Base-by-base conservation (phyloP, 1,139 yeast genomes). In the Pichia sp. region DNA sequence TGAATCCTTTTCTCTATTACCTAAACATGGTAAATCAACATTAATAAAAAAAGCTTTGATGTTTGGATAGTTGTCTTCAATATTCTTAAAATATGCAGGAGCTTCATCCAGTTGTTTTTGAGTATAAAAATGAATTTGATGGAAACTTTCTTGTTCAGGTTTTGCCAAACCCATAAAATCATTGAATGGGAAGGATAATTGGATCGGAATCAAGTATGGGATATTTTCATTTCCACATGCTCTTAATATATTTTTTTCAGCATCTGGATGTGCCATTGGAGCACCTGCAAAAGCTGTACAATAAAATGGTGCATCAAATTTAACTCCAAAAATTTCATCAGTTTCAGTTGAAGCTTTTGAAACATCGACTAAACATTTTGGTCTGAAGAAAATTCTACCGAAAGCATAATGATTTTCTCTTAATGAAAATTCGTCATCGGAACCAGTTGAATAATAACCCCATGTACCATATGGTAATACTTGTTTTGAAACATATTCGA, bases 281-380 rank as follows among this genome's bases (percentile, higher is more conserved):
- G 86, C 85, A 60, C 82, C 78, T 0, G 87, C 88, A 39, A 84
- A 77, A 0, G 89, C 87, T 14, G 87, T 80, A 49, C 82, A 73
- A 54, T 84, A 85, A 57, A 83, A 74, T 9, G 90, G 90, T 3
- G 76, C 70, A 19, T 69, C 64, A 28, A 72, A 69, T 36, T 66
- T 62, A 31, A 64, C 55, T 19, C 82, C 83, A 47, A 77, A 68
- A 60, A 79, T 68, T 3, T 66, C 62, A 3, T 66, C 62, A 11
- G 79, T 72, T 25, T 68, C 59, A 16, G 73, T 60, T 49, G 72
- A 72, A 22, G 73, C 66, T 16, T 70, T 58, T 13, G 65, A 55
- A 14, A 75, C 78, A 53, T 77, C 76, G 16, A 68, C 66, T 61
- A 77, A 63, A 44, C 75, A 74, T 44, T 71, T 67, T 22, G 81